phyloP scores from a whole-genome alignment of 192 early-diverging fungal genomes.

The Backusella liffmaniae region DNA sequence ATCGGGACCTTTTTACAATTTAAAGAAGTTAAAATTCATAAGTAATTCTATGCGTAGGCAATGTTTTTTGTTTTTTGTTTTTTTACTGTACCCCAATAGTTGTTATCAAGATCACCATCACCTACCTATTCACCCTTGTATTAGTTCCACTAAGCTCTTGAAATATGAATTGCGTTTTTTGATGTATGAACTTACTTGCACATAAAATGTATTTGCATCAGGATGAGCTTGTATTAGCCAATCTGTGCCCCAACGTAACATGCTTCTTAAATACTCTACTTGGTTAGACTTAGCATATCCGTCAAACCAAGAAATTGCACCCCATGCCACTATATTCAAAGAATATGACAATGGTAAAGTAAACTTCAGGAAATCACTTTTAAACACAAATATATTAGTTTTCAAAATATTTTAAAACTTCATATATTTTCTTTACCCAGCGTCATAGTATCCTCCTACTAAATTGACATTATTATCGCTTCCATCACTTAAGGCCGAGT shows the following conservation, averaged over 20 bases:
- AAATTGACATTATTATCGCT: constrained; percentile 32
- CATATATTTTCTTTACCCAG: constrained; percentile 27
- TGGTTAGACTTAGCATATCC: constrained; percentile 51
- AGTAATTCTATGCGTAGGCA: not conserved
- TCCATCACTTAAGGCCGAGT: constrained; percentile 36
- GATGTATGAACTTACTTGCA: constrained; percentile 35
- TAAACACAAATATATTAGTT: not conserved
- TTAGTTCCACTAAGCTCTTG: not conserved
- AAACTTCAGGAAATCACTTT: constrained; percentile 59
- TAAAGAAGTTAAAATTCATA: not conserved
- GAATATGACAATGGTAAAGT: constrained; percentile 57
- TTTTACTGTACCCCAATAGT: constrained; percentile 52
- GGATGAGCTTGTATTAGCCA: constrained; percentile 62
- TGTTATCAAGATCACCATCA: constrained; percentile 44
- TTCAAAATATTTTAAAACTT: not conserved
- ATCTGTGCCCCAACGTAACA: constrained; percentile 59
- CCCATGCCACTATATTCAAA: constrained; percentile 49
- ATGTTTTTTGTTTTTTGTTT: no score
- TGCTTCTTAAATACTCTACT: constrained; percentile 41
- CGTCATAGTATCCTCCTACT: constrained; percentile 39
- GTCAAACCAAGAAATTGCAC: constrained; percentile 53
- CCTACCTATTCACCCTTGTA: constrained; percentile 36
- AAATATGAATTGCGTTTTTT: not conserved
- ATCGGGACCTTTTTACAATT: constrained; percentile 26
- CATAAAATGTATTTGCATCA: constrained; percentile 46